These are phyloP conservation scores for Auriscalpium vulgare DNA, from an alignment of 768 basidiomycete species.

Conservation along the genomic window DNA sequence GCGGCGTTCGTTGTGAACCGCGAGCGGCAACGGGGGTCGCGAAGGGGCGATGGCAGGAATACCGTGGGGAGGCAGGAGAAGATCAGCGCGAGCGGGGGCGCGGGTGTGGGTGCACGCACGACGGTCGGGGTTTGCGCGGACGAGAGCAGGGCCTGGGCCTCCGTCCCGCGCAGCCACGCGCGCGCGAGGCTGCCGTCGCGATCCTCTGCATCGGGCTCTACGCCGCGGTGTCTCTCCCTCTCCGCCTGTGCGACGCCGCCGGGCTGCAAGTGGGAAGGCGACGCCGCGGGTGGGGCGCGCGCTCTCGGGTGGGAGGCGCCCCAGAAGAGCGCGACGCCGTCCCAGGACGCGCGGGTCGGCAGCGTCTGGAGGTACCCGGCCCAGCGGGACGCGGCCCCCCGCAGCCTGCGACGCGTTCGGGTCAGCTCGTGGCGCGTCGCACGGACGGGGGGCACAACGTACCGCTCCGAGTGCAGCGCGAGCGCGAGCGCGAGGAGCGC, in stretches of 20 bases:
- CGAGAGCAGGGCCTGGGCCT: slow-evolving; percentile 4
- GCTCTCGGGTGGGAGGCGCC: background rate
- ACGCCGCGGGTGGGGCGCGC: too few species aligned
- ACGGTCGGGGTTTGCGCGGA: background rate
- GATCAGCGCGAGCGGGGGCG: too few species aligned
- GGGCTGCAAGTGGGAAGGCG: too few species aligned
- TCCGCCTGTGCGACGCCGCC: background rate
- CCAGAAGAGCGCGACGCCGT: slow-evolving; percentile 22
- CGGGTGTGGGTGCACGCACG: background rate
- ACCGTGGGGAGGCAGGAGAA: background rate
- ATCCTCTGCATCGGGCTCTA: too few species aligned
- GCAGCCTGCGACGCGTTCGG: slow-evolving; percentile 9
- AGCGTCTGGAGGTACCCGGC: slow-evolving; percentile 20
- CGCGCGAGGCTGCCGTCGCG: slow-evolving; percentile 9
- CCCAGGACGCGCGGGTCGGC: slow-evolving; percentile 10
- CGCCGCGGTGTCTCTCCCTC: too few species aligned
- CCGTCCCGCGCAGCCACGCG: slow-evolving; percentile 10
- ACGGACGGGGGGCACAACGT: slow-evolving; percentile 1
- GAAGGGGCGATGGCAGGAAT: background rate
- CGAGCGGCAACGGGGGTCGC: too few species aligned
- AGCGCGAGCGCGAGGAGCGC: slow-evolving; percentile 20
- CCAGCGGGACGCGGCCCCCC: slow-evolving; percentile 17
- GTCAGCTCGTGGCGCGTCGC: background rate
- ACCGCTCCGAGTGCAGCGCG: slow-evolving; percentile 19
- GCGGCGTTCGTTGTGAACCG: too few species aligned